A percentile compares a stretch with the other conserved stretches of the same genome.
Evolutionary conservation across 2,329 filamentous ascomycete species (phyloP).

Genomic region (Pezicula radicicola): DNA sequence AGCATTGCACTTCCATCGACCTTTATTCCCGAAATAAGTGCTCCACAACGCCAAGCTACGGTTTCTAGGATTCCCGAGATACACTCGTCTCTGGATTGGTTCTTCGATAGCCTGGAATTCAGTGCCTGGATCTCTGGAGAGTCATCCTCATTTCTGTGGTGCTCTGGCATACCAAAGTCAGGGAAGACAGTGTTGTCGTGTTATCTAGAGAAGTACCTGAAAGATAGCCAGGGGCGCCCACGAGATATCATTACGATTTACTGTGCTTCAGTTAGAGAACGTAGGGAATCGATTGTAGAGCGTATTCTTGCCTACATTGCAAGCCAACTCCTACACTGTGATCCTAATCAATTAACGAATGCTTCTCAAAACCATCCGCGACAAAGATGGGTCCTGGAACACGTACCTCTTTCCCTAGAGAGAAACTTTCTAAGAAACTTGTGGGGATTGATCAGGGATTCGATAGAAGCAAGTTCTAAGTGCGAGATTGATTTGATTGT

Average conservation of each 20-base stretch:
- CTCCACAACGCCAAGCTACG: no score
- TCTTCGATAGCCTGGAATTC: conserved; percentile 1
- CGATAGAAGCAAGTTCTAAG: neutral
- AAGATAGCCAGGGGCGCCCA: neutral
- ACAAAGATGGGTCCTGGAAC: neutral
- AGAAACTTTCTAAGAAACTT: neutral
- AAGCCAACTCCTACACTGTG: neutral
- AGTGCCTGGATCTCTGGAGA: neutral
- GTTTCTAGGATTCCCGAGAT: no score
- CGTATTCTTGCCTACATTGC: neutral
- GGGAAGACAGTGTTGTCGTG: neutral
- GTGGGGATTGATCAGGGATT: neutral
- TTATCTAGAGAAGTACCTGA: neutral
- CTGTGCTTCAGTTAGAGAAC: neutral
- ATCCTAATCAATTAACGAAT: neutral
- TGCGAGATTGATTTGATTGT: neutral
- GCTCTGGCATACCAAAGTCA: neutral
- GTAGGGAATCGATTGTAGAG: neutral
- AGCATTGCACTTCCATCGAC: no score
- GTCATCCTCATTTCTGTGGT: neutral
- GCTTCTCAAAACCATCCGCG: neutral
- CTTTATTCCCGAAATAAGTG: no score
- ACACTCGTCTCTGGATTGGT: no score
- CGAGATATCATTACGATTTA: neutral
- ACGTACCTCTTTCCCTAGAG: neutral